Evolutionary conservation across 495 filamentous ascomycete species (phyloP).

Genomic region (Glutinoglossum americanum): DNA sequence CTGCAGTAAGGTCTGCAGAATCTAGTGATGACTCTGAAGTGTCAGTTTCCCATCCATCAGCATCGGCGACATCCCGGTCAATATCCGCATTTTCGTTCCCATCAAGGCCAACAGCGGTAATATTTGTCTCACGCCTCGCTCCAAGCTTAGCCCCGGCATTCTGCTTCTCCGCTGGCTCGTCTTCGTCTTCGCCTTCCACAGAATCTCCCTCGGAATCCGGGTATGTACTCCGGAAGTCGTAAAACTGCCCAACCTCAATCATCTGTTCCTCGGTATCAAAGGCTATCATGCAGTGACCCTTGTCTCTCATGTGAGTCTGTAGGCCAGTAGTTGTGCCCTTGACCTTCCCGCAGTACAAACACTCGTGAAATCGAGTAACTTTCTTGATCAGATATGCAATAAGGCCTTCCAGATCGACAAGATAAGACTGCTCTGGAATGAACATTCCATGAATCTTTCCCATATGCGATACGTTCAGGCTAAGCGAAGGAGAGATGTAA

Average conservation of each 20-base stretch:
- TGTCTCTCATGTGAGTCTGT: conserved; percentile 92
- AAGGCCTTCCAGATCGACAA: conserved; percentile 63
- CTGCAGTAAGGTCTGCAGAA: conserved; percentile 47
- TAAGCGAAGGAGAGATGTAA: conserved; percentile 45
- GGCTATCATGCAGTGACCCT: conserved; percentile 87
- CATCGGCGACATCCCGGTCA: conserved; percentile 30
- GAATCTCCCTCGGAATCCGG: conserved; percentile 49
- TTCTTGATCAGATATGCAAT: conserved; percentile 55
- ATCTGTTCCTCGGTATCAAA: conserved; percentile 80
- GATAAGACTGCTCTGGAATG: conserved; percentile 66
- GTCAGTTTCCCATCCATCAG: conserved; percentile 79
- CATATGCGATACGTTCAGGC: conserved; percentile 73
- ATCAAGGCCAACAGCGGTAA: conserved; percentile 8
- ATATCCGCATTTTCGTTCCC: conserved; percentile 8
- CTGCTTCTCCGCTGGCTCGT: conserved; percentile 11
- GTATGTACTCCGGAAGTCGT: conserved; percentile 91
- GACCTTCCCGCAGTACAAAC: conserved; percentile 63
- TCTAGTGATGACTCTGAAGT: conserved; percentile 65
- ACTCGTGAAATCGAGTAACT: conserved; percentile 53
- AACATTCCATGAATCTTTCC: conserved; percentile 85
- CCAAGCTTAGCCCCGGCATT: conserved; percentile 8
- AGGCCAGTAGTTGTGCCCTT: conserved; percentile 51
- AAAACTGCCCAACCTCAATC: conserved; percentile 90
- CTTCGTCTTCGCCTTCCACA: conserved; percentile 17
- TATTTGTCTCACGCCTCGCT: conserved; percentile 5